phyloP scores from a whole-genome alignment of 768 basidiomycete species.

The Saitozyma sp. region DNA sequence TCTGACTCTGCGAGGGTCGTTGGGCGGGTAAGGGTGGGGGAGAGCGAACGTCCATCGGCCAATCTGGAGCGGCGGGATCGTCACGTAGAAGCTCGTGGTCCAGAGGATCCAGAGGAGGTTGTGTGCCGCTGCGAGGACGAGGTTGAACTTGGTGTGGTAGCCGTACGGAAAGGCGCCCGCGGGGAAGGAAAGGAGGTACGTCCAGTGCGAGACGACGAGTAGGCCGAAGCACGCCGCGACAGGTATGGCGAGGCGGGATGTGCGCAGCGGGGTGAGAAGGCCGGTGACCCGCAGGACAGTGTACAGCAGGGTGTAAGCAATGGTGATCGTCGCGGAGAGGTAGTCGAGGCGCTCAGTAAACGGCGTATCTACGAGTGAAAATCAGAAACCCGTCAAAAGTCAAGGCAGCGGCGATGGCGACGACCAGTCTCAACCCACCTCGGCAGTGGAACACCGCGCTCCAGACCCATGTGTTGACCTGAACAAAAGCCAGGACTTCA shows the following conservation, averaged over 20 bases:
- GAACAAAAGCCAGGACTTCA: constrained; percentile 59
- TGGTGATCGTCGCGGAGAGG: constrained; percentile 85
- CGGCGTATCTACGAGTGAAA: constrained; percentile 62
- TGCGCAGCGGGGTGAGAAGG: constrained; percentile 59
- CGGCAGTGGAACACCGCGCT: constrained; percentile 87
- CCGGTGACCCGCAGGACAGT: constrained; percentile 67
- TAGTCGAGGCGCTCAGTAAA: constrained; percentile 90
- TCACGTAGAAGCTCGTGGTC: constrained; percentile 52
- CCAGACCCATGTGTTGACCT: constrained; percentile 91
- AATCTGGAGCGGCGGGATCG: constrained; percentile 59
- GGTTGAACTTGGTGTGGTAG: constrained; percentile 87
- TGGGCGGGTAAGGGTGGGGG: constrained; percentile 56
- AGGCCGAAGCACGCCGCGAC: constrained; percentile 55
- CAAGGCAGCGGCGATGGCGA: not conserved
- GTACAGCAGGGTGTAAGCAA: constrained; percentile 77
- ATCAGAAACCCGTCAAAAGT: not conserved
- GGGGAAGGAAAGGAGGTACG: constrained; percentile 72
- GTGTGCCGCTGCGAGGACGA: constrained; percentile 72
- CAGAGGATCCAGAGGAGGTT: constrained; percentile 80
- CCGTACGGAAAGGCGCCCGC: constrained; percentile 76
- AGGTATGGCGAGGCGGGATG: constrained; percentile 23
- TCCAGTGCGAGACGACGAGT: constrained; percentile 67
- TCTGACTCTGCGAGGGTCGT: constrained; percentile 29
- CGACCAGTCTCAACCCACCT: constrained; percentile 60
- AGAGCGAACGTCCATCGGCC: constrained; percentile 54